Evolutionary conservation across 768 basidiomycete species (phyloP).

Genomic region (Leucosporidium creatinivorum): DNA sequence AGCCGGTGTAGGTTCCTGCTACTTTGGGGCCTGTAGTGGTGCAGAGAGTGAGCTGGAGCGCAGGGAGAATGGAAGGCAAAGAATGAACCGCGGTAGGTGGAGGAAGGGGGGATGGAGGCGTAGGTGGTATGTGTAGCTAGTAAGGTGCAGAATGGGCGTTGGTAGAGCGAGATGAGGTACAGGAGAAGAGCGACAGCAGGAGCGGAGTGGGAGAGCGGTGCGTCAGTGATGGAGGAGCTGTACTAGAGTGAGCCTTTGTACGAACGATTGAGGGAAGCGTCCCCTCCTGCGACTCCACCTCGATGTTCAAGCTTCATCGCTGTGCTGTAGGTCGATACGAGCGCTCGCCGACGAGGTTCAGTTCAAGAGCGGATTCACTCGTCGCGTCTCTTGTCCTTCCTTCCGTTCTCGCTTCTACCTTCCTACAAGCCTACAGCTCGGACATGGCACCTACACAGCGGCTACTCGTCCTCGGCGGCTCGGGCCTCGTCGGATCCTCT

Average conservation of each 20-base stretch:
- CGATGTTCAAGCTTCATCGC: not conserved
- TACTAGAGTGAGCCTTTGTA: not conserved
- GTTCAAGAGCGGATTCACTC: not conserved
- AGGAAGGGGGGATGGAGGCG: constrained; percentile 20
- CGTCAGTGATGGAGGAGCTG: not conserved
- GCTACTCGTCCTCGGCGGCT: constrained; percentile 94
- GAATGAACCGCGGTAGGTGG: constrained; percentile 13
- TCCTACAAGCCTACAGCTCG: not conserved
- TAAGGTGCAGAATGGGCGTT: no score
- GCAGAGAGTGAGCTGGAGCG: no score
- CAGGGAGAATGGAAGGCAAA: no score
- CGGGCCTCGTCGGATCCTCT: constrained; percentile 94
- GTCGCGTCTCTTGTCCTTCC: not conserved
- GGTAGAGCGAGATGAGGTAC: no score
- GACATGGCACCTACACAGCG: not conserved
- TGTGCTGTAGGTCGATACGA: not conserved
- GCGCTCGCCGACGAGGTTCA: not conserved
- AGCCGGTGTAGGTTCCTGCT: constrained; percentile 25
- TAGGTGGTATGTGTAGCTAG: constrained; percentile 13
- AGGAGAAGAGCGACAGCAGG: not conserved
- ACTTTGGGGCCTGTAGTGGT: constrained; percentile 14
- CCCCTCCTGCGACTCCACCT: constrained; percentile 13
- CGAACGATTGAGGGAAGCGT: not conserved
- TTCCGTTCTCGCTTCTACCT: not conserved
- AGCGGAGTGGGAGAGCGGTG: no score